Evolutionary conservation across 2,329 filamentous ascomycete species (phyloP).

Genomic region (Falciphora oryzae): DNA sequence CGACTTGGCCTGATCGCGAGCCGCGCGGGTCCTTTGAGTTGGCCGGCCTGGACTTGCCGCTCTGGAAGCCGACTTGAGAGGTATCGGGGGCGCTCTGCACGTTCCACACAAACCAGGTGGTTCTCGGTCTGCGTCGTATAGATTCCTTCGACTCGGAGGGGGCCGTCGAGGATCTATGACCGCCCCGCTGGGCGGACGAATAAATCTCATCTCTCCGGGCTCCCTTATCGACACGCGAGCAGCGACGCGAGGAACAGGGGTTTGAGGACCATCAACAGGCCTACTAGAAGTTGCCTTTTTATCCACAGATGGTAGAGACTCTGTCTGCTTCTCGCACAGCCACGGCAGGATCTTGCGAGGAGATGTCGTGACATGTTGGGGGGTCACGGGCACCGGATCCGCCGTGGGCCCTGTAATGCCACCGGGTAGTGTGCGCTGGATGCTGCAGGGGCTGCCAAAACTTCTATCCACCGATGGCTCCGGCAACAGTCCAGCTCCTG

Average conservation of each 20-base stretch:
- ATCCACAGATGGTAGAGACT: background rate
- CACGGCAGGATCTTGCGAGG: conserved; percentile 5
- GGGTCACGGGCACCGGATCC: conserved; percentile 3
- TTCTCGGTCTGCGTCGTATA: background rate
- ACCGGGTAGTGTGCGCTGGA: conserved; percentile 1
- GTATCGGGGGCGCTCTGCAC: background rate
- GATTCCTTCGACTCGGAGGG: background rate
- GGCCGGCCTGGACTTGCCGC: background rate
- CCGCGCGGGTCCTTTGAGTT: background rate
- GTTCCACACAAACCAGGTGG: background rate
- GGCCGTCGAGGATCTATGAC: background rate
- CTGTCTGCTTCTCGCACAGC: conserved; percentile 2
- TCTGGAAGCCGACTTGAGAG: conserved; percentile 1
- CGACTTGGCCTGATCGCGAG: background rate
- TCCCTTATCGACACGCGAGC: background rate
- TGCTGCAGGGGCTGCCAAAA: background rate
- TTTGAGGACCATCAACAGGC: background rate
- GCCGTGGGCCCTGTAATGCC: conserved; percentile 5
- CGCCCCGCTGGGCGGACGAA: background rate
- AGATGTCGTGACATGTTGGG: background rate
- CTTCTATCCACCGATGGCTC: background rate
- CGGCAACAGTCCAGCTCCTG: no score
- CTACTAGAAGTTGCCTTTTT: background rate
- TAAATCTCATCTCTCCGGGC: background rate
- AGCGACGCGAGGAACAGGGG: background rate